Conservation (phyloP, 1,284 basidiomycete species). For the Ganoderma sp. region DNA sequence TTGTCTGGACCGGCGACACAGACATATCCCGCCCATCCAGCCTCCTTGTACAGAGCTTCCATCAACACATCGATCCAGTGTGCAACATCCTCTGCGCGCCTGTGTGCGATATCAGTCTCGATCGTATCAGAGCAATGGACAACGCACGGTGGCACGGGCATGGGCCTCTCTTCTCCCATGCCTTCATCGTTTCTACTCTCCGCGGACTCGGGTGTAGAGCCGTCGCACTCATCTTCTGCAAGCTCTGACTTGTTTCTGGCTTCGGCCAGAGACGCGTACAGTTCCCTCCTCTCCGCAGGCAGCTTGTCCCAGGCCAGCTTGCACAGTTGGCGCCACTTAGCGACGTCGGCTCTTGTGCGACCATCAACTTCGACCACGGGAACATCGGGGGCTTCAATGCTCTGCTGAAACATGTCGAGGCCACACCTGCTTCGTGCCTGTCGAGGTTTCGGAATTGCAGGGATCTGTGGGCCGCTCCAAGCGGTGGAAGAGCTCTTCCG, state of each 20-base stretch:
- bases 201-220: too few species aligned
- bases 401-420: not conserved
- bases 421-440: not conserved
- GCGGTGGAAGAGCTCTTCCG: not conserved
- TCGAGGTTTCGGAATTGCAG: not conserved
- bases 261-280: not conserved
- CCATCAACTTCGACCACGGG: not conserved
- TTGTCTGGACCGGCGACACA: not conserved
- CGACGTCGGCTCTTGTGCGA: not conserved
- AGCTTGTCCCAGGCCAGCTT: not conserved
- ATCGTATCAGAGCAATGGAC: not conserved
- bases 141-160: not conserved
- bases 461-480: not conserved
- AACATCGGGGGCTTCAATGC: not conserved
- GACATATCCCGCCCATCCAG: not conserved
- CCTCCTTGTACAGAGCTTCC: not conserved
- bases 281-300: not conserved
- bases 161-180: not conserved
- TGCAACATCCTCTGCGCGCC: not conserved
- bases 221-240: too few species aligned
- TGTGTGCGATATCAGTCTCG: not conserved
- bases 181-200: not conserved
- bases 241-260: not conserved
- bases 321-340: not conserved
- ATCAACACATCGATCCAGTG: not conserved